Conservation (phyloP, 75 land plant species). For the Chamaecyparis obtusa region DNA sequence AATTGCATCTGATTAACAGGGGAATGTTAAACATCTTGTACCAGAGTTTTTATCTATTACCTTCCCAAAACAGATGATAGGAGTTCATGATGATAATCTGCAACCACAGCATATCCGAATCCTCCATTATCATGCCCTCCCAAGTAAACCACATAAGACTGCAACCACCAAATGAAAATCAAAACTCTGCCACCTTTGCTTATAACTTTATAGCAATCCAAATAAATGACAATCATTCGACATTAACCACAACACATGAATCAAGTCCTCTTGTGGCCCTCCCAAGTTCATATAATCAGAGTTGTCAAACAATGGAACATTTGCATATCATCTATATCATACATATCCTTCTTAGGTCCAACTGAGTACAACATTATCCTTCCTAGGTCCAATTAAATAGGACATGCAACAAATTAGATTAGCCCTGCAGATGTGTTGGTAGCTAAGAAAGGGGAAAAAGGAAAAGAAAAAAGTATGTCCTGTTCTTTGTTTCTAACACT, state of each 20-base stretch:
- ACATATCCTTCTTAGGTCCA: too few relatives aligned
- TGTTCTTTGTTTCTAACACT: too few relatives aligned
- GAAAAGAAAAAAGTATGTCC: too few relatives aligned
- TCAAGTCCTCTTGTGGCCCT: too few relatives aligned
- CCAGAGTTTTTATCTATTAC: slow-evolving; percentile 8
- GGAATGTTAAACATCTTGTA: not conserved
- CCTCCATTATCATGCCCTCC: slow-evolving; percentile 17
- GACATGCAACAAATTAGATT: too few relatives aligned
- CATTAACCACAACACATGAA: not conserved
- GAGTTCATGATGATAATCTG: slow-evolving; percentile 31
- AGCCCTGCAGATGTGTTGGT: too few relatives aligned
- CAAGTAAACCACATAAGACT: slow-evolving; percentile 52
- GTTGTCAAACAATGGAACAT: too few relatives aligned
- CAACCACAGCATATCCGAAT: not conserved
- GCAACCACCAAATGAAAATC: slow-evolving; percentile 10
- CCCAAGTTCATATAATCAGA: too few relatives aligned
- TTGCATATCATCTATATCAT: too few relatives aligned
- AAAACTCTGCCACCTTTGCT: not conserved
- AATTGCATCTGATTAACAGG: not conserved
- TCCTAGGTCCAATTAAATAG: too few relatives aligned
- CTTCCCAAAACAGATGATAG: slow-evolving; percentile 38
- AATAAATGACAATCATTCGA: not conserved
- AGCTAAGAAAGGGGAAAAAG: too few relatives aligned
- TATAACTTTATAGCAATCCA: not conserved
- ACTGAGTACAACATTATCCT: too few relatives aligned